phyloP scores from a whole-genome alignment of 164 flowering plant species.

The Stephania yunnanensis region DNA sequence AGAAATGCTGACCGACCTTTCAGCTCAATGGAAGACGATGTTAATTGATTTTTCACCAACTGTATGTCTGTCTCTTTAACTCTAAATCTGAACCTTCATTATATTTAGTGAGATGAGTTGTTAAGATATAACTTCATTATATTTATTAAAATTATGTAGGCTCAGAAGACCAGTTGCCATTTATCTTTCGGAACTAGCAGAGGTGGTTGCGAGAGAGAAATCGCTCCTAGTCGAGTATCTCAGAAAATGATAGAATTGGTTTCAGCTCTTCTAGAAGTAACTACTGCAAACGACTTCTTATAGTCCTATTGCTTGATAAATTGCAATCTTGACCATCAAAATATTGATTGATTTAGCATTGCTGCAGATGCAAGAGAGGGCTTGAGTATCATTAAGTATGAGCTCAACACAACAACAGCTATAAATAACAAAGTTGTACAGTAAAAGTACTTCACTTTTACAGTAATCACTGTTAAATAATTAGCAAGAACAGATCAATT shows the following conservation, averaged over 20 bases:
- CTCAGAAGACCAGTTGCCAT: slow-evolving; percentile 24
- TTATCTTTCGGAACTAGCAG: slow-evolving; percentile 53
- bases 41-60: slow-evolving; percentile 25
- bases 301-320: neutral
- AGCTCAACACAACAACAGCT: slow-evolving; percentile 14
- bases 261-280: slow-evolving; percentile 49
- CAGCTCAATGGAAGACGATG: slow-evolving; percentile 35
- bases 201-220: slow-evolving; percentile 53
- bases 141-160: slow-evolving; percentile 27
- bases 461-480: neutral
- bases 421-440: no score
- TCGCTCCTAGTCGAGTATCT: slow-evolving; percentile 47
- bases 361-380: slow-evolving; percentile 49
- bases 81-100: no score
- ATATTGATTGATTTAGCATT: neutral
- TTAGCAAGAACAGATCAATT: neutral
- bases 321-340: neutral
- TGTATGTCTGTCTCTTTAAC: slow-evolving; percentile 26
- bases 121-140: neutral
- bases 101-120: no score
- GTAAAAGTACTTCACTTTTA: no score
- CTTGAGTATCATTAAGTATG: slow-evolving; percentile 33
- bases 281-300: neutral
- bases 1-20: slow-evolving; percentile 42
- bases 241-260: slow-evolving; percentile 38